Percentiles rank a stretch among this genome's conserved stretches.
Conservation (phyloP, 106 monocot species). For the Agapanthus africanus region DNA sequence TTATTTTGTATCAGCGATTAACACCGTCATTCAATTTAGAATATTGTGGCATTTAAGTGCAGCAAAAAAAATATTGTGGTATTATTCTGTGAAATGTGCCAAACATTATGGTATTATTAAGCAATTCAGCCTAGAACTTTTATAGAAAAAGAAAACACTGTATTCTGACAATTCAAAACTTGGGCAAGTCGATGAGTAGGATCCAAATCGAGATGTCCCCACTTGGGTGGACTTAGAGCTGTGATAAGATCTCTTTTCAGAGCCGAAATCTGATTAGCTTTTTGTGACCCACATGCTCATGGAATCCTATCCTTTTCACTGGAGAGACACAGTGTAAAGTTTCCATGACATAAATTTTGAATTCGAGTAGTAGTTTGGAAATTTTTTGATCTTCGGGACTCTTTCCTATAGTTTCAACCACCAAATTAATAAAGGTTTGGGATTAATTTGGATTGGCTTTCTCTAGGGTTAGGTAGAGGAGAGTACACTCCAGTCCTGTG, state of each 20-base stretch:
- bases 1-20: too few relatives aligned
- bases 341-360: neutral
- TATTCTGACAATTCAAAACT: too few relatives aligned
- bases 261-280: neutral
- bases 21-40: too few relatives aligned
- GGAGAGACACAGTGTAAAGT: neutral
- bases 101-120: too few relatives aligned
- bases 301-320: neutral
- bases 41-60: too few relatives aligned
- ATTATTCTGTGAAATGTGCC: too few relatives aligned
- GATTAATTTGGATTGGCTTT: neutral
- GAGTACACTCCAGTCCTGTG: neutral
- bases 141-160: neutral
- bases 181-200: neutral
- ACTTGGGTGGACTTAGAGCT: neutral
- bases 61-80: too few relatives aligned
- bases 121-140: too few relatives aligned
- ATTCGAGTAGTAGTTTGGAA: neutral
- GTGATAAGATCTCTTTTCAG: neutral
- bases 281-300: neutral
- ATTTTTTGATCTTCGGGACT: neutral
- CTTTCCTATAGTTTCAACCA: neutral
- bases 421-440: neutral
- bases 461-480: neutral
- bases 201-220: neutral